Conservation (phyloP, 2,329 filamentous ascomycete species). For the Apiospora koreana region DNA sequence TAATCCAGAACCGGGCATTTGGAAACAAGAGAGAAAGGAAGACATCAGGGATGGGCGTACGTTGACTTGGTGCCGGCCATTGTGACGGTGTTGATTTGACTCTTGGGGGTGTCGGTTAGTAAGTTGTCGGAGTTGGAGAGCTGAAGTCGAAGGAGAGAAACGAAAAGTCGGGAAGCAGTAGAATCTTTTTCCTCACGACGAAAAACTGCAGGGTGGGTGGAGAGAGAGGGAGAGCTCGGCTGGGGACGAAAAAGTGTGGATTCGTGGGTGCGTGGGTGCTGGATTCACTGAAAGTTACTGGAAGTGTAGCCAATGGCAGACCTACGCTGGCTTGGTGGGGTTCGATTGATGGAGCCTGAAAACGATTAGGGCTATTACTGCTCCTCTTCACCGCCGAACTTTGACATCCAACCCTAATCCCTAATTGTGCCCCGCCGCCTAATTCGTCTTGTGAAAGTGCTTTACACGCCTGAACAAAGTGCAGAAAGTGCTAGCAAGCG, state of each 20-base stretch:
- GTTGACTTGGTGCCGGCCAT: conserved; percentile 36
- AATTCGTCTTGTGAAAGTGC: not conserved
- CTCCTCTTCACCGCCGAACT: not conserved
- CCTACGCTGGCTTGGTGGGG: not conserved
- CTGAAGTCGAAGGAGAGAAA: conserved; percentile 8
- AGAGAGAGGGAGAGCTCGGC: not conserved
- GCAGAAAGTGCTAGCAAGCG: not conserved
- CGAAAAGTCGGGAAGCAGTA: conserved; percentile 10
- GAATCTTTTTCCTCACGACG: not conserved
- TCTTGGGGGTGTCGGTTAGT: conserved; percentile 16
- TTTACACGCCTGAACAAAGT: not conserved
- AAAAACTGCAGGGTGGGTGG: conserved; percentile 8
- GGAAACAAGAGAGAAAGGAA: conserved; percentile 38
- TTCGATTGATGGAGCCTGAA: not conserved
- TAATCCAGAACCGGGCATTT: conserved; percentile 52
- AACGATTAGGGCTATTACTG: conserved; percentile 4
- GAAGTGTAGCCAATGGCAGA: not conserved
- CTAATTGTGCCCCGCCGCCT: not conserved
- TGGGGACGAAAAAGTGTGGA: not conserved
- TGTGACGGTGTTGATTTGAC: conserved; percentile 30
- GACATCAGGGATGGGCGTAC: conserved; percentile 48
- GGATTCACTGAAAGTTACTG: not conserved
- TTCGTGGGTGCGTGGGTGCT: not conserved
- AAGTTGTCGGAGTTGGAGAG: conserved; percentile 9
- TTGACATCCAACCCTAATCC: conserved; percentile 5